phyloP scores from a whole-genome alignment of 2,329 filamentous ascomycete species.

The Helminthosporium solani region DNA sequence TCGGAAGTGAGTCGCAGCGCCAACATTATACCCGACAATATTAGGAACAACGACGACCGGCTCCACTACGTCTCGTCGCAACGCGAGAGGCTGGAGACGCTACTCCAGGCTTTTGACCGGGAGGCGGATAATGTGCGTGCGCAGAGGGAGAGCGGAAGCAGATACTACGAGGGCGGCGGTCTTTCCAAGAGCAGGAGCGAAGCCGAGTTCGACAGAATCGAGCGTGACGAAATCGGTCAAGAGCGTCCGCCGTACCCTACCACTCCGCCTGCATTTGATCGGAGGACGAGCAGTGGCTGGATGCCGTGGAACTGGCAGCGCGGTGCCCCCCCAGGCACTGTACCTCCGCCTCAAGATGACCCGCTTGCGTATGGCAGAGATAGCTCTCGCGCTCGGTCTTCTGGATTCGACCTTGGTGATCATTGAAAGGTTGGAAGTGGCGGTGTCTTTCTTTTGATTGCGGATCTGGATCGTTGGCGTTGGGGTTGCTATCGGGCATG shows the following conservation, averaged over 20 bases:
- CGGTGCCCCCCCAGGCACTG: conserved; percentile 8
- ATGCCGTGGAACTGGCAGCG: conserved; percentile 53
- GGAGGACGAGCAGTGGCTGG: conserved; percentile 46
- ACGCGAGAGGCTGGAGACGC: conserved; percentile 71
- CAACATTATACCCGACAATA: conserved; percentile 68
- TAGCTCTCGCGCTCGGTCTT: conserved; percentile 5
- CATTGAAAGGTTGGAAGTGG: conserved; percentile 17
- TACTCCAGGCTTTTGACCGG: conserved; percentile 75
- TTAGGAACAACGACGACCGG: conserved; percentile 65
- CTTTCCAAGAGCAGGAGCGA: conserved; percentile 83
- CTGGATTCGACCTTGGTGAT: conserved; percentile 35
- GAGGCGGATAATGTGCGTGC: conserved; percentile 66
- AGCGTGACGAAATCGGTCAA: conserved; percentile 63
- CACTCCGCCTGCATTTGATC: conserved; percentile 33
- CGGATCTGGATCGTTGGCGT: conserved; percentile 5
- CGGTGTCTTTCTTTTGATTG: neutral
- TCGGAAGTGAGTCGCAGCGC: conserved; percentile 59
- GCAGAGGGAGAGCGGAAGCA: conserved; percentile 45
- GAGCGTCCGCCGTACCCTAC: conserved; percentile 44
- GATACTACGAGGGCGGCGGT: conserved; percentile 50
- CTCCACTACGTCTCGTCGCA: conserved; percentile 76
- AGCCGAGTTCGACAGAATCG: conserved; percentile 85
- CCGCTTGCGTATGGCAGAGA: conserved; percentile 39
- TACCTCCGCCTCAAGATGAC: conserved; percentile 26
- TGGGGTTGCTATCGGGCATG: conserved; percentile 2